These are phyloP conservation scores for Monosporozyma servazzii DNA, from an alignment of 805 yeast species.

Conservation along the genomic window DNA sequence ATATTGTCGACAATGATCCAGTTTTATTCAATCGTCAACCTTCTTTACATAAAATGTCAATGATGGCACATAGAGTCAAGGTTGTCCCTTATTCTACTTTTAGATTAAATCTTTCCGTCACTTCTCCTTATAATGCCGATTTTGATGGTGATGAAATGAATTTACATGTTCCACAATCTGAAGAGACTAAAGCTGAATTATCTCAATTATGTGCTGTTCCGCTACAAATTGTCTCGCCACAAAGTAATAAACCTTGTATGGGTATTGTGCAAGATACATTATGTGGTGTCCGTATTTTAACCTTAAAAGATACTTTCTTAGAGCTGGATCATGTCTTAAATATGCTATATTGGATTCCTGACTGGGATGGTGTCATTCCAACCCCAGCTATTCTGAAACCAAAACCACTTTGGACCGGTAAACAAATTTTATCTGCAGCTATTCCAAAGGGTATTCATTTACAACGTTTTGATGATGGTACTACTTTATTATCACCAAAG, in stretches of 20 bases:
- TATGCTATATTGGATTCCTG: slow-evolving; percentile 94
- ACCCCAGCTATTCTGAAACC: slow-evolving; percentile 92
- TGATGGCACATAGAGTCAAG: slow-evolving; percentile 98
- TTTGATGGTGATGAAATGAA: slow-evolving; percentile 99
- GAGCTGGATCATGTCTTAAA: slow-evolving; percentile 94
- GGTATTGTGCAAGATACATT: slow-evolving; percentile 99
- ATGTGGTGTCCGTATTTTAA: slow-evolving; percentile 95
- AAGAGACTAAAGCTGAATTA: slow-evolving; percentile 94
- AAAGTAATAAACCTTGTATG: slow-evolving; percentile 98
- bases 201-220: slow-evolving; percentile 96
- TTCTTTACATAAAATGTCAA: slow-evolving; percentile 97
- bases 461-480: slow-evolving; percentile 87
- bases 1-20: slow-evolving; percentile 94
- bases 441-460: slow-evolving; percentile 94
- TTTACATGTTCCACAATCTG: slow-evolving; percentile 97
- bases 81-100: slow-evolving; percentile 99
- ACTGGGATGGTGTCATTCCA: slow-evolving; percentile 97
- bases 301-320: slow-evolving; percentile 78
- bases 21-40: slow-evolving; percentile 99
- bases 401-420: slow-evolving; percentile 95
- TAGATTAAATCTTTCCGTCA: slow-evolving; percentile 90
- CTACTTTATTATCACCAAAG: slow-evolving; percentile 72
- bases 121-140: slow-evolving; percentile 99
- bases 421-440: slow-evolving; percentile 83
- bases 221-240: slow-evolving; percentile 94